phyloP scores from a whole-genome alignment of 306 rosid genomes.

The Acacia confusa region DNA sequence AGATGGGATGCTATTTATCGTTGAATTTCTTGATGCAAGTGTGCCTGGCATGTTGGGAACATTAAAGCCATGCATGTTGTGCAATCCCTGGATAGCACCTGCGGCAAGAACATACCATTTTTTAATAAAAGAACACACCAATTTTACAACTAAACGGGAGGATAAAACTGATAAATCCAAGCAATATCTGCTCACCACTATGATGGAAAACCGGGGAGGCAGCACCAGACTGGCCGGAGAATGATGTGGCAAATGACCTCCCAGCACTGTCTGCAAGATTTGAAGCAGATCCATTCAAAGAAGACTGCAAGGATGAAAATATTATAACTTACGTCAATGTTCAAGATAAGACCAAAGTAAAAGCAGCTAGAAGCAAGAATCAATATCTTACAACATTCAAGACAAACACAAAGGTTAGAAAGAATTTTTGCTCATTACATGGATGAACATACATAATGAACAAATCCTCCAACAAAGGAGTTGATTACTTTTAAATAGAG shows the following conservation, averaged over 20 bases:
- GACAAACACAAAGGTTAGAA: constrained; percentile 1
- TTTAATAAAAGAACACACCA: constrained; percentile 31
- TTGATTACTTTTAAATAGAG: not conserved
- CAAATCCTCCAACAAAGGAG: constrained; percentile 5
- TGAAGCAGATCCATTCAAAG: constrained; percentile 87
- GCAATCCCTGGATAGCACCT: constrained; percentile 85
- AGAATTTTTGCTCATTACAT: not conserved
- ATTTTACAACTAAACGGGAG: constrained; percentile 43
- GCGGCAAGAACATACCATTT: constrained; percentile 45
- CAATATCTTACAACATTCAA: not conserved
- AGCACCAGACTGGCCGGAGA: constrained; percentile 97
- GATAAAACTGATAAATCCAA: constrained; percentile 33
- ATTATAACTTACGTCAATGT: constrained; percentile 20
- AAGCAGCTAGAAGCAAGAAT: not conserved
- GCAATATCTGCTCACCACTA: constrained; percentile 63
- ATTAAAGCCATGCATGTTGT: constrained; percentile 87
- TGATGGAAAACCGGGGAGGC: constrained; percentile 92
- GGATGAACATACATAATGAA: not conserved
- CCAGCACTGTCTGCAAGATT: constrained; percentile 86
- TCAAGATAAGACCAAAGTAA: not conserved
- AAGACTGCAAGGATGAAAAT: constrained; percentile 62
- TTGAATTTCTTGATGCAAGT: constrained; percentile 75
- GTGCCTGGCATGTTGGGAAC: constrained; percentile 88
- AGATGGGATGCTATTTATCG: constrained; percentile 72
- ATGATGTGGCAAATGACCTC: constrained; percentile 81